These are phyloP conservation scores for Zoysia pacifica DNA, from an alignment of 176 grass and related monocot species.

Conservation along the genomic window DNA sequence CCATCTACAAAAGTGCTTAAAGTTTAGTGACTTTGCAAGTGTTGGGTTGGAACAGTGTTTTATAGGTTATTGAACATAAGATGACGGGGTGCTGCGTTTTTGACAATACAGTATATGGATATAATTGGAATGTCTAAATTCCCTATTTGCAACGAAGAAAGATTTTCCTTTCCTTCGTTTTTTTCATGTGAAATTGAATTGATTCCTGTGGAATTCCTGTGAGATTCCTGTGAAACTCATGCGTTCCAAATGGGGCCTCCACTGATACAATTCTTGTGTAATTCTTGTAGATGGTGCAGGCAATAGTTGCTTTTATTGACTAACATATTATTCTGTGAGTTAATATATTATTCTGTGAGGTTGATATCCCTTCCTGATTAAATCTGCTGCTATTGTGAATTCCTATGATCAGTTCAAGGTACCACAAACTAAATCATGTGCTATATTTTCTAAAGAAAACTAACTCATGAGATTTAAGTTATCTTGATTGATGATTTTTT, in stretches of 20 bases:
- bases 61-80: neutral
- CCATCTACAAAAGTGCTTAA: neutral
- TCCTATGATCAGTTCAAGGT: slow-evolving; percentile 6
- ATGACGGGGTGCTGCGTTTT: neutral
- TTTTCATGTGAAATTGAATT: too few species aligned
- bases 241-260: too few species aligned
- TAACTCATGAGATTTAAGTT: slow-evolving; percentile 28
- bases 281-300: neutral
- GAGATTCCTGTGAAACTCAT: too few species aligned
- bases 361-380: neutral
- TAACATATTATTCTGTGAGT: neutral
- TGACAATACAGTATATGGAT: neutral
- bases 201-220: too few species aligned
- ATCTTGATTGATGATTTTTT: neutral
- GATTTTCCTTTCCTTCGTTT: too few species aligned
- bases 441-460: too few species aligned
- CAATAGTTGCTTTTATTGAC: neutral
- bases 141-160: neutral
- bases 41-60: neutral
- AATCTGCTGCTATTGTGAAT: neutral
- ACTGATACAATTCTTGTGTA: neutral
- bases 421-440: neutral
- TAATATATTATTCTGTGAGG: neutral
- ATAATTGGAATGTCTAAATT: neutral
- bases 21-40: neutral